Evolutionary conservation across 441 rosid species (phyloP).

Genomic region (Bruguiera hainesii): DNA sequence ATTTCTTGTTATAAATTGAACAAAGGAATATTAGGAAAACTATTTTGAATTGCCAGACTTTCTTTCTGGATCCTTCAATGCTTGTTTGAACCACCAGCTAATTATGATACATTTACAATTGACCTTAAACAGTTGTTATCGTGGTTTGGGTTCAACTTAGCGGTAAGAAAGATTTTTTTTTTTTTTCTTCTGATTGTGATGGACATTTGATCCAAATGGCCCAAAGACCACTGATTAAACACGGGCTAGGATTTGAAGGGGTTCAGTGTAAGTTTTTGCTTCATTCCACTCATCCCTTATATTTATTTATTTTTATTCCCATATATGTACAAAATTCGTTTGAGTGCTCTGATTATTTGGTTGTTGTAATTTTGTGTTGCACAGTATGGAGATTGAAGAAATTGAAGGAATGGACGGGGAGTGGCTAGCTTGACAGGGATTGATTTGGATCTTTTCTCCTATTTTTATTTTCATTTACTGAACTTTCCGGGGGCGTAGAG

Average conservation of each 20-base stretch:
- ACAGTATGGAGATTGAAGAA: constrained; percentile 93
- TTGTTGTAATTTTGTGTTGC: constrained; percentile 24
- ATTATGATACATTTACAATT: neutral
- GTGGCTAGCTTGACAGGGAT: constrained; percentile 82
- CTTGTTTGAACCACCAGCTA: constrained; percentile 4
- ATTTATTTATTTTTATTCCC: neutral
- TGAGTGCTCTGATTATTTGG: constrained; percentile 23
- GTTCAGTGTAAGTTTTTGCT: constrained; percentile 13
- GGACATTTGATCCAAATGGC: constrained; percentile 13
- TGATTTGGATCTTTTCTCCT: constrained; percentile 36
- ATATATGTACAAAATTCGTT: constrained; percentile 21
- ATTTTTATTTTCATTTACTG: constrained; percentile 15
- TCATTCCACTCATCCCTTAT: constrained; percentile 5
- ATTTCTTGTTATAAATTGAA: constrained; percentile 1
- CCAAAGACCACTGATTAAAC: constrained; percentile 3
- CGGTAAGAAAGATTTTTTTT: constrained; percentile 5
- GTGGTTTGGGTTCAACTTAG: constrained; percentile 1
- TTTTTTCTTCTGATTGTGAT: constrained; percentile 6
- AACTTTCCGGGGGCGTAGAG: constrained; percentile 12
- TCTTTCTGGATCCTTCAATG: neutral
- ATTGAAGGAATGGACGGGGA: constrained; percentile 86
- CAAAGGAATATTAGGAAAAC: neutral
- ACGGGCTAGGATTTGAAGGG: constrained; percentile 8
- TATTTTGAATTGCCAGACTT: constrained; percentile 1
- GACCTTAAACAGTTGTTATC: neutral